Percentiles rank a stretch among this genome's conserved stretches.
These are phyloP conservation scores for Saccharum officinarum DNA, from an alignment of 176 grass and related monocot species.

Conservation along the genomic window DNA sequence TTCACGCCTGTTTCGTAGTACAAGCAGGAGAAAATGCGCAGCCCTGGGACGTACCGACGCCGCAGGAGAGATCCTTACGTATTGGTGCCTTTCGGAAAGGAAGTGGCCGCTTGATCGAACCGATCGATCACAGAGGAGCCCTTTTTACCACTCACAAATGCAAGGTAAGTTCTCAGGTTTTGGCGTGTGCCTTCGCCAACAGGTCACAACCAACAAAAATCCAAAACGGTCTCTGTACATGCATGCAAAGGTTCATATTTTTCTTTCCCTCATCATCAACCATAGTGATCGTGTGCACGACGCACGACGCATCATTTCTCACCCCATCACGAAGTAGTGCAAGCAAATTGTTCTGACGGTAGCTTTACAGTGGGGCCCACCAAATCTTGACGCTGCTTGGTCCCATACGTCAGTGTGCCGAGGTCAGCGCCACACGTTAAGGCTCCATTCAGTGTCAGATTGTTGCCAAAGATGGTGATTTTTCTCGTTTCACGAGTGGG, in stretches of 20 bases:
- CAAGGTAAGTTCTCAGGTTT: neutral
- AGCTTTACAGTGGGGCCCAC: neutral
- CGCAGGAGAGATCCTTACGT: neutral
- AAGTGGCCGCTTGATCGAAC: neutral
- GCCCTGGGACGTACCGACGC: neutral
- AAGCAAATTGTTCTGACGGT: neutral
- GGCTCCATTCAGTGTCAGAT: no score
- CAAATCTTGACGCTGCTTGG: neutral
- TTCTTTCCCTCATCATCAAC: no score
- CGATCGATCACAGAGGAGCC: no score
- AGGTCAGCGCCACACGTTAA: no score
- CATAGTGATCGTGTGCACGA: no score
- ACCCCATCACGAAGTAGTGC: no score
- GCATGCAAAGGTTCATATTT: neutral
- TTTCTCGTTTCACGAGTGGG: no score
- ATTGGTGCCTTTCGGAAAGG: neutral
- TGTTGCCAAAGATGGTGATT: no score
- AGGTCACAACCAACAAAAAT: neutral
- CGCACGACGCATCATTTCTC: neutral
- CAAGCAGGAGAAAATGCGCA: neutral
- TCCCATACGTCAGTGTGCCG: no score
- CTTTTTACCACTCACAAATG: neutral
- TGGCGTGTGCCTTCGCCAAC: neutral
- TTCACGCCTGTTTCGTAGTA: conserved; percentile 5
- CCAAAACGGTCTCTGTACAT: neutral